Base-by-base conservation (phyloP, 805 yeast genomes). In the Myxozyma melibiosi region DNA sequence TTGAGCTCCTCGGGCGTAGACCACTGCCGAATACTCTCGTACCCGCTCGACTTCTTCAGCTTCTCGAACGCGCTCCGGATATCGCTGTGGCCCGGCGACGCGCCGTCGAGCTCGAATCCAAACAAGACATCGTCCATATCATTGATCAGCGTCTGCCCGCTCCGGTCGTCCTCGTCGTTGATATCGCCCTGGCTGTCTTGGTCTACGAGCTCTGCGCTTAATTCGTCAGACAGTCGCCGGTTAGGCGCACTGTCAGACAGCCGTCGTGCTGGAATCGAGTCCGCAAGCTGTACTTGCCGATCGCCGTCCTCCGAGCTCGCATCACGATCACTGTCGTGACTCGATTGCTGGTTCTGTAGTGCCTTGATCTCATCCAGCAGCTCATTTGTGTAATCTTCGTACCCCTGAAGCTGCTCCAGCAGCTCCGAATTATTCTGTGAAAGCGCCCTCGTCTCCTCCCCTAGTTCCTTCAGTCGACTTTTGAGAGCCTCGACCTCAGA, bases 1-100 rank as follows among this genome's bases (percentile, higher is more conserved):
- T 14, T 27, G 33, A 55, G 30, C 18, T 55, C 53, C 25, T 44
- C 52, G 3, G 59, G 56, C 18, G 59, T 46, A 33, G 51, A 37
- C 55, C 46, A 45, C 34, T 30, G 35, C 30, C 30, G 45, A 14
- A 55, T 30, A 13, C 25, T 45, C 25, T 42, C 59, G 30, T 24
- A 44, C 18, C 53, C 51, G n/a, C 27, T 30, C 41, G 51, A 13
- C 16, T 30, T n/a, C 22, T 45, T 37, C 38, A 55, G 33, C 14
- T 40, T 37, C 13, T 56, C 50, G 14, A 56, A 37, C 34, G 50
- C 51, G 16, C n/a, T 28, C n/a, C 57, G 53, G 13, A 51, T 51
- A 28, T 56, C 60, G 20, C 22, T 41, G 37, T 56, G 57, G 6
- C 40, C 42, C 3, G 41, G 39, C 13, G 20, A 14, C 22, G 20